A percentile compares a stretch with the other conserved stretches of the same genome.
phyloP scores from a whole-genome alignment of 1,284 basidiomycete genomes.

The Heterobasidion occidentale region DNA sequence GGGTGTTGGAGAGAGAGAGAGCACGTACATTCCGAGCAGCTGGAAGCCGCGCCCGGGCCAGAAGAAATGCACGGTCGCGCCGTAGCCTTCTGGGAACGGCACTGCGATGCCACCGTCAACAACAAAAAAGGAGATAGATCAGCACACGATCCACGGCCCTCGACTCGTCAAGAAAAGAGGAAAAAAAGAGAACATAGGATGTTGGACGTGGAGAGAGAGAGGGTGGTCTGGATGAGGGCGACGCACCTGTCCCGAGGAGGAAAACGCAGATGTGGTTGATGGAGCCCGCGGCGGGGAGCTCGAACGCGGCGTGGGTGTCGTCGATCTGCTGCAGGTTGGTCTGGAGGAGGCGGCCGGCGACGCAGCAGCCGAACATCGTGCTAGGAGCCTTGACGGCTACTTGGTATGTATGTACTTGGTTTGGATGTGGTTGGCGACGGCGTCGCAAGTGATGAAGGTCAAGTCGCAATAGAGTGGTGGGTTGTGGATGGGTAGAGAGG shows the following conservation, averaged over 20 bases:
- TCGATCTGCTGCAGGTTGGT: constrained; percentile 74
- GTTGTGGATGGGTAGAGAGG: neutral
- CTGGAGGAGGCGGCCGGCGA: constrained; percentile 69
- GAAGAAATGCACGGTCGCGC: constrained; percentile 84
- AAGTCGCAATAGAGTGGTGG: neutral
- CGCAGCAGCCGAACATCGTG: constrained; percentile 65
- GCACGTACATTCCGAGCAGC: constrained; percentile 76
- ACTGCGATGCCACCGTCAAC: constrained; percentile 32
- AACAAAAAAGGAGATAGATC: too few species aligned
- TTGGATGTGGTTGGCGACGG: too few species aligned
- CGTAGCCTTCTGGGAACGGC: constrained; percentile 85
- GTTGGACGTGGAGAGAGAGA: too few species aligned
- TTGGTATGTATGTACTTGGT: neutral
- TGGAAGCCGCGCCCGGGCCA: constrained; percentile 89
- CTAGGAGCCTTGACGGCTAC: neutral
- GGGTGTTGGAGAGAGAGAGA: neutral
- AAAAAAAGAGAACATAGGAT: too few species aligned
- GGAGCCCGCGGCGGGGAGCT: constrained; percentile 65
- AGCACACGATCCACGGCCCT: too few species aligned
- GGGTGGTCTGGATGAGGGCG: too few species aligned
- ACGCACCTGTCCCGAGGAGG: constrained; percentile 71
- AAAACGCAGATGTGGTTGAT: constrained; percentile 92
- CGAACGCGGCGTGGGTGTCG: constrained; percentile 81
- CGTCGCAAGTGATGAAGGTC: too few species aligned
- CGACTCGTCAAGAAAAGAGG: too few species aligned